Percentiles rank a stretch among this genome's conserved stretches.
Evolutionary conservation across 2,329 filamentous ascomycete species (phyloP).

Genomic region (Claviceps maximensis): DNA sequence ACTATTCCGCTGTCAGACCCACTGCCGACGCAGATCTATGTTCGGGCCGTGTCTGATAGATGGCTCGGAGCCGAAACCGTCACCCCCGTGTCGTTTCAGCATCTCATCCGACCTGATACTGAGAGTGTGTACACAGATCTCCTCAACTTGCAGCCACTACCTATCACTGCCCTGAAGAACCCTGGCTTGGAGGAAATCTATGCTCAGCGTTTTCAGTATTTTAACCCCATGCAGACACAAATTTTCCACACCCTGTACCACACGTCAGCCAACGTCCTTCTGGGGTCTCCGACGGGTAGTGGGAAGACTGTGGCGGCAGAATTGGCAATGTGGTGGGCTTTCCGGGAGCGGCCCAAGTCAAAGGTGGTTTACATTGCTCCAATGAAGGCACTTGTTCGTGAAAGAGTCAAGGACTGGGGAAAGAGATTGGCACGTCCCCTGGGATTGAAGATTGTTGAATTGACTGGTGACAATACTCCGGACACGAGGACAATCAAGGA

Average conservation of each 20-base stretch:
- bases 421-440: slow-evolving; percentile 67
- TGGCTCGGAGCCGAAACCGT: slow-evolving; percentile 97
- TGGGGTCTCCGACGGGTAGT: slow-evolving; percentile 92
- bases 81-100: slow-evolving; percentile 89
- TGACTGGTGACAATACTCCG: slow-evolving; percentile 94
- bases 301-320: slow-evolving; percentile 96
- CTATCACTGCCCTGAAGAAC: slow-evolving; percentile 78
- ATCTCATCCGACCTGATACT: slow-evolving; percentile 91
- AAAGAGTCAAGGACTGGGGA: slow-evolving; percentile 92
- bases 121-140: slow-evolving; percentile 96
- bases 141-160: slow-evolving; percentile 78
- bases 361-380: slow-evolving; percentile 99
- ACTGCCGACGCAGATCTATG: slow-evolving; percentile 88
- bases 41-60: slow-evolving; percentile 83
- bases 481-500: slow-evolving; percentile 92
- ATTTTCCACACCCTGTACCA: slow-evolving; percentile 96
- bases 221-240: slow-evolving; percentile 99
- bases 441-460: slow-evolving; percentile 80
- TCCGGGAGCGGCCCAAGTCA: slow-evolving; percentile 82
- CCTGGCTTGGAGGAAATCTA: slow-evolving; percentile 80
- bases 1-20: slow-evolving; percentile 93
- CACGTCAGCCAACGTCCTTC: slow-evolving; percentile 77
- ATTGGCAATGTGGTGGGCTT: slow-evolving; percentile 99
- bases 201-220: slow-evolving; percentile 77
- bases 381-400: slow-evolving; percentile 96